Conservation (phyloP, 306 rosid genomes). For the Cercis canadensis region DNA sequence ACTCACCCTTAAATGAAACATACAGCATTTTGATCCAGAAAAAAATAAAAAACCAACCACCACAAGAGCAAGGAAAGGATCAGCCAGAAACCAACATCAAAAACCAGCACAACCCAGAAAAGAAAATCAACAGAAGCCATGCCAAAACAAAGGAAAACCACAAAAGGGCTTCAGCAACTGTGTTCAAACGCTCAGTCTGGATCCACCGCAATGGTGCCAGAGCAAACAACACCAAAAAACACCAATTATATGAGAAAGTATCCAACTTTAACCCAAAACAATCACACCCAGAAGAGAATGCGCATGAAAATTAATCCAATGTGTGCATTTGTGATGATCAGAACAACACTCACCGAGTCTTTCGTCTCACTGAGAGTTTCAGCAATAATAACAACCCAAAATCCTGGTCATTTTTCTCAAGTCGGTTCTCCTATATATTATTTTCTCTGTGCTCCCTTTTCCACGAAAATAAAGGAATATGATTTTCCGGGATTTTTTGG, state of each 20-base stretch:
- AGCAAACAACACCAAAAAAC: slow-evolving; percentile 36
- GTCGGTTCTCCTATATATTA: slow-evolving; percentile 53
- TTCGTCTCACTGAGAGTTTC: slow-evolving; percentile 48
- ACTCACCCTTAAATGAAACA: slow-evolving; percentile 31
- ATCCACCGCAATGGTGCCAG: slow-evolving; percentile 45
- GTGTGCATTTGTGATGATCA: slow-evolving; percentile 47
- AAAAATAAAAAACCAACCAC: slow-evolving; percentile 30
- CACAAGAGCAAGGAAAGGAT: slow-evolving; percentile 37
- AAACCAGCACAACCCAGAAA: slow-evolving; percentile 29
- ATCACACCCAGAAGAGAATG: slow-evolving; percentile 40
- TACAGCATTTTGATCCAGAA: slow-evolving; percentile 42
- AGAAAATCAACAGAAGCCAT: slow-evolving; percentile 27
- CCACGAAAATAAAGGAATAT: slow-evolving; percentile 43
- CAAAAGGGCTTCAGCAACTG: slow-evolving; percentile 29
- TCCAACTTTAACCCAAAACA: slow-evolving; percentile 33
- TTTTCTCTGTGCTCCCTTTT: slow-evolving; percentile 22
- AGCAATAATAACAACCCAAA: slow-evolving; percentile 40
- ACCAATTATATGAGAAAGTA: slow-evolving; percentile 14
- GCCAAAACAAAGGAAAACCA: slow-evolving; percentile 29
- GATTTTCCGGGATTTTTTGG: slow-evolving; percentile 41
- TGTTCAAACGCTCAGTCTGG: slow-evolving; percentile 37
- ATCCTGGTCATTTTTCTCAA: slow-evolving; percentile 39
- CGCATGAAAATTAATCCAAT: slow-evolving; percentile 57
- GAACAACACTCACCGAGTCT: slow-evolving; percentile 50
- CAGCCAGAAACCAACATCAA: slow-evolving; percentile 34